Base-by-base conservation (phyloP, 2,329 filamentous ascomycete species). In the Aspergillus bombycis region DNA sequence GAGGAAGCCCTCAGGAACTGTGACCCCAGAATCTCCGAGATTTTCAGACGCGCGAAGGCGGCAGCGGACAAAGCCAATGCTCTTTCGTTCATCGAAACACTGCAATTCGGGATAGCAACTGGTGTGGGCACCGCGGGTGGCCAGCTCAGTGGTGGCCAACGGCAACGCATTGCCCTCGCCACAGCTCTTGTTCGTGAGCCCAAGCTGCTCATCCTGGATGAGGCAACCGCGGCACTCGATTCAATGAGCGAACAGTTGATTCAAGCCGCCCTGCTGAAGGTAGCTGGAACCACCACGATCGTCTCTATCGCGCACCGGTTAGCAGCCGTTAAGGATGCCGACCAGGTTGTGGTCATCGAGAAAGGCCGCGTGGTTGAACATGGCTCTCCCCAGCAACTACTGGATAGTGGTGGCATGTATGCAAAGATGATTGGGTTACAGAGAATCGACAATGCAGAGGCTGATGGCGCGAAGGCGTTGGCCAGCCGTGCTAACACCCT, bases 161-260 rank as follows among this genome's bases (percentile, higher is more conserved):
- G 95, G 77, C 94, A 97, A 78, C 90, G 94, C 67, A 94, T 97
- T 71, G 92, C 93, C 6, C 94, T 97, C 74, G 92, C 93, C 3
- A 84, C 92, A 68, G 93, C 93, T 23, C 86, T 96, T 60, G 91
- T 96, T 30, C 93, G 90, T 10, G 90, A 96, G 71, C 93, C 93
- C 0, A 92, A 91, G 79, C 83, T 97, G 72, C 84, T 97, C 4
- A 71, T 79, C 19, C 67, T 79, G 4, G 77, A 79, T 56, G 77
- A 79, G 63, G 77, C 77, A 1, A 78, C 77, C 0, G 74, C 77
- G 5, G 71, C 77, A 9, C 66, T 79, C 30, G 77, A 78, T 62
- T 77, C 77, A 10, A 71, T 69, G 0, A 77, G 72, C 38, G 77
- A 79, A 61, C 68, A 71, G 32, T 67, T 76, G 14, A 76, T 79